Evolutionary conservation across 257 asterid genomes (phyloP), one percentile per base, ranked within the genome.

Genomic region (Perilla frutescens): DNA sequence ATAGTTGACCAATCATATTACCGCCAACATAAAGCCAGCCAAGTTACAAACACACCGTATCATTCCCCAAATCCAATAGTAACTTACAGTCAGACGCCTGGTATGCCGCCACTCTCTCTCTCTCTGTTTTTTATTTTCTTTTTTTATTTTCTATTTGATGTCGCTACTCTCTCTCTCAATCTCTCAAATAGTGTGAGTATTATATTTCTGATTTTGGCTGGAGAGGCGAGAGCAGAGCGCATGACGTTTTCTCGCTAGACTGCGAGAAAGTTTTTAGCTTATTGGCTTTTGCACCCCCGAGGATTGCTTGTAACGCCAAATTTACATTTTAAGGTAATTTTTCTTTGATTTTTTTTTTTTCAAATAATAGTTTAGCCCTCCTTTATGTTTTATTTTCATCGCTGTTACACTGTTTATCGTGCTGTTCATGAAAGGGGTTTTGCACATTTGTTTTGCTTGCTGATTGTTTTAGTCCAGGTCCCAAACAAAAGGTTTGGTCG

Each of bases 11-110:
- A 67, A 68, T 48, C 43, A 48, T 14, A 3, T 8, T 1, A 55
- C 57, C 57, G 8, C 49, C 14, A 41, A 8, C 3, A 65, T 5
- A n/a, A 54, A 54, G 8, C 8, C 43, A 1, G 34, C 44, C 20
- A 32, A 61, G 43, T 15, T 40, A 3, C 13, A 4, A 31, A 3
- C 39, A 55, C 4, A 49, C 7, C n/a, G 15, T 1, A 63, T 55
- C 26, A 63, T 5, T 43, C 53, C 62, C 74, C 57, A 9, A 36
- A 9, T 57, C 65, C 64, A 56, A 64, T 69, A 58, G 59, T 48
- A 39, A 12, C 65, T 55, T 61, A 31, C 60, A n/a, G 1, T 41
- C 36, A 37, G 56, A 41, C 81, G 6, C 43, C 66, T 51, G 80
- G 58, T 6, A 14, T 15, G 70, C 57, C 31, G 56, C 26, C 26